Percentiles rank a stretch among this genome's conserved stretches.
Conservation (phyloP, 257 asterid genomes). For the Nicotiana benthamiana region DNA sequence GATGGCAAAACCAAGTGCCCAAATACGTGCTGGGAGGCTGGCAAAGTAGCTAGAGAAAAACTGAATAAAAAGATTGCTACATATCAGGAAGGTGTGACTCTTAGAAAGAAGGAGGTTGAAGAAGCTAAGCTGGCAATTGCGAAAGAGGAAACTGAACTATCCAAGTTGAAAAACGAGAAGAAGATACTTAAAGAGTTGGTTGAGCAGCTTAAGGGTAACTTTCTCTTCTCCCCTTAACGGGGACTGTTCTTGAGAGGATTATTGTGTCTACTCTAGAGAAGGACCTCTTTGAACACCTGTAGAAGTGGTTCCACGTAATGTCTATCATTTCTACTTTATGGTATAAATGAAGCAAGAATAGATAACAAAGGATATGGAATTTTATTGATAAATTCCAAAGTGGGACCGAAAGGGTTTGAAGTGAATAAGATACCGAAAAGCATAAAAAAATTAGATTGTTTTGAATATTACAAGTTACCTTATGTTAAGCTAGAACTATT, state of each 20-base stretch:
- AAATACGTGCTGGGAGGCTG: constrained; percentile 96
- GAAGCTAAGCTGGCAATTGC: constrained; percentile 54
- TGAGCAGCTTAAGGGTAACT: constrained; percentile 75
- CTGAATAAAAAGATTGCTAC: constrained; percentile 72
- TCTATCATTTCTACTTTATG: background rate
- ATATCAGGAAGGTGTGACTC: constrained; percentile 58
- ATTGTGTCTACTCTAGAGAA: background rate
- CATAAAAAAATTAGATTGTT: too few species aligned
- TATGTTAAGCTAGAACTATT: too few species aligned
- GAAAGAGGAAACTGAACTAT: constrained; percentile 69
- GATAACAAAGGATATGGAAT: background rate
- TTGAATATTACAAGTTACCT: too few species aligned
- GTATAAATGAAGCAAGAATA: background rate
- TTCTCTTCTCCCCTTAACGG: constrained; percentile 1
- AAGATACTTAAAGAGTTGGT: constrained; percentile 68
- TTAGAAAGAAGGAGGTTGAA: constrained; percentile 61
- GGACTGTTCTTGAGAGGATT: background rate
- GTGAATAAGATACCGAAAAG: too few species aligned
- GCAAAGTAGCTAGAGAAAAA: constrained; percentile 82
- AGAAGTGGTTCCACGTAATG: background rate
- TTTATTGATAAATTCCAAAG: too few species aligned
- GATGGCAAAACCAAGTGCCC: constrained; percentile 69
- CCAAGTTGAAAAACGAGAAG: constrained; percentile 66
- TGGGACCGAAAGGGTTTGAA: too few species aligned
- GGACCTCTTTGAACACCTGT: background rate